A percentile compares a stretch with the other conserved stretches of the same genome.
These are phyloP conservation scores for Trifolium repens DNA, from an alignment of 306 rosid genomes.

Conservation along the genomic window DNA sequence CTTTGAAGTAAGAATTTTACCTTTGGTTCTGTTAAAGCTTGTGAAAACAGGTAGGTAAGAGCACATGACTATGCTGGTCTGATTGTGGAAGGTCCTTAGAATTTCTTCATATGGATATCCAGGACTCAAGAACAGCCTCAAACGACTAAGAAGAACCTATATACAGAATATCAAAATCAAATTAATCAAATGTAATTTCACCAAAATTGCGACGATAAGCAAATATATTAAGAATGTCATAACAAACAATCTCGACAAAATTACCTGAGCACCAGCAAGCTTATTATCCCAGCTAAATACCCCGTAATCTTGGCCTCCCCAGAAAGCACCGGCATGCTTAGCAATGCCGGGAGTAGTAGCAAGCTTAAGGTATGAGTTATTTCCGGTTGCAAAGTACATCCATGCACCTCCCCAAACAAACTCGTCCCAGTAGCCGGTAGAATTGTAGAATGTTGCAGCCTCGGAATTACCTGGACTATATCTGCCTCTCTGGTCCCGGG, in stretches of 20 bases:
- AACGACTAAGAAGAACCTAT: slow-evolving; percentile 93
- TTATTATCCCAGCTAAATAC: slow-evolving; percentile 99
- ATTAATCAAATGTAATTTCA: slow-evolving; percentile 22
- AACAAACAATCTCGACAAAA: neutral
- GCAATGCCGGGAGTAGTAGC: slow-evolving; percentile 87
- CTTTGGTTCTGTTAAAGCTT: slow-evolving; percentile 91
- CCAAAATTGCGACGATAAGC: slow-evolving; percentile 5
- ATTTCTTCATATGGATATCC: slow-evolving; percentile 99
- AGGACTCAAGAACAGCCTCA: slow-evolving; percentile 98
- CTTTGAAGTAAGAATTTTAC: slow-evolving; percentile 46
- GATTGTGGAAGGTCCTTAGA: slow-evolving; percentile 89
- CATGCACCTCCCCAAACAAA: slow-evolving; percentile 97
- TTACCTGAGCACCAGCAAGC: slow-evolving; percentile 98
- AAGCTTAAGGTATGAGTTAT: slow-evolving; percentile 79
- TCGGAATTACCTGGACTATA: slow-evolving; percentile 71
- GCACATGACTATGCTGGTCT: slow-evolving; percentile 95
- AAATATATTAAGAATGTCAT: neutral
- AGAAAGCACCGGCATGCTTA: slow-evolving; percentile 96
- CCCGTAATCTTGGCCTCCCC: slow-evolving; percentile 97
- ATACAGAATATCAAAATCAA: slow-evolving; percentile 35
- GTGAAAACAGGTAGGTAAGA: slow-evolving; percentile 89
- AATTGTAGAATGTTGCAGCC: slow-evolving; percentile 80
- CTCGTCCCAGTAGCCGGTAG: slow-evolving; percentile 87
- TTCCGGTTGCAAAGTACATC: slow-evolving; percentile 98
- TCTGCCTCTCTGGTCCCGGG: slow-evolving; percentile 78